These are phyloP conservation scores for Cynanchum wilfordii DNA, from an alignment of 257 asterid genomes.

Conservation along the genomic window DNA sequence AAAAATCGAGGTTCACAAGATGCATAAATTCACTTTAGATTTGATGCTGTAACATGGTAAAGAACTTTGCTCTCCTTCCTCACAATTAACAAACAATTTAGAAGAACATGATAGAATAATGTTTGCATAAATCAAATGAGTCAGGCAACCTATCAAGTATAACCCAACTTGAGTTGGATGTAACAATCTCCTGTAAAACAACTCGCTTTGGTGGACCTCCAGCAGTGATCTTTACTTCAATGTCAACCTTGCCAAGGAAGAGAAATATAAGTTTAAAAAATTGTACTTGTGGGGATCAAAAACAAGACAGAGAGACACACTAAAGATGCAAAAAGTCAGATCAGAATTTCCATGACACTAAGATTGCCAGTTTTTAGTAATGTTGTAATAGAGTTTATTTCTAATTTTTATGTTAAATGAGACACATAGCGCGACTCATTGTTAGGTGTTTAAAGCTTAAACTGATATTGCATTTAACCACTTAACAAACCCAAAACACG, in stretches of 20 bases:
- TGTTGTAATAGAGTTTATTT: background rate
- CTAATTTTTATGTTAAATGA: background rate
- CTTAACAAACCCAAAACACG: too few species aligned
- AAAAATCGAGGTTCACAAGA: background rate
- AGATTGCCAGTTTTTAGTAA: background rate
- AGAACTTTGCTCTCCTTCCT: background rate
- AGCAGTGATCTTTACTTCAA: constrained; percentile 62
- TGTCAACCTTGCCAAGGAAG: constrained; percentile 46
- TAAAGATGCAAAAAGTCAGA: background rate
- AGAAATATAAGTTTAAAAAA: background rate
- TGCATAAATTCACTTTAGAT: background rate
- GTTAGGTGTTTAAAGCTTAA: background rate
- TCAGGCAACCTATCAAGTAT: constrained; percentile 56
- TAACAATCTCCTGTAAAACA: constrained; percentile 47
- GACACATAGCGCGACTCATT: background rate
- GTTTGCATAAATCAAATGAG: background rate
- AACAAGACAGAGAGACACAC: constrained; percentile 6
- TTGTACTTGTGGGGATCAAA: background rate
- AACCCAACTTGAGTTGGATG: constrained; percentile 52
- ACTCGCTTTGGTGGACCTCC: constrained; percentile 57
- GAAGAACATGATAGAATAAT: background rate
- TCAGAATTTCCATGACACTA: background rate
- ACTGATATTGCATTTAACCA: too few species aligned
- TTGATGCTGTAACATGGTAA: background rate
- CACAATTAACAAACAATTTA: background rate